A percentile compares a stretch with the other conserved stretches of the same genome.
phyloP scores from a whole-genome alignment of 202 grass and related monocot genomes.

The Cymbopogon flexuosus region DNA sequence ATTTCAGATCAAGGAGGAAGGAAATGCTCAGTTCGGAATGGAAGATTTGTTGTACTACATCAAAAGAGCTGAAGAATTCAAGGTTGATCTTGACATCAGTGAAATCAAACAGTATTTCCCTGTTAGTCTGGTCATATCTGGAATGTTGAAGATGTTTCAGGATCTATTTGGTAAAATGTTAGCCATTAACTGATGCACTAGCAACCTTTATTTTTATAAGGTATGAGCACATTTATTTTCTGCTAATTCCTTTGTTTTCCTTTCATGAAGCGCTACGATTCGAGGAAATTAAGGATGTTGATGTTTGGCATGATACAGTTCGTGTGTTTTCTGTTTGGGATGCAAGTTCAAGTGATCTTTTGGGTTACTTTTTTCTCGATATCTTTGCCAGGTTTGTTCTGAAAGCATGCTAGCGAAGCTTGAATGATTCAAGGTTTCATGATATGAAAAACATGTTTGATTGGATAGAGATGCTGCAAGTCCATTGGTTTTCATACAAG shows the following conservation, averaged over 20 bases:
- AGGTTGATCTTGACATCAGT: slow-evolving; percentile 77
- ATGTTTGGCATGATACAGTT: slow-evolving; percentile 91
- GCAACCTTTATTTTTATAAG: slow-evolving; percentile 2
- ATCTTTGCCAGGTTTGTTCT: slow-evolving; percentile 72
- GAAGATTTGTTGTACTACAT: slow-evolving; percentile 94
- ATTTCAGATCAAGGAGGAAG: slow-evolving; percentile 74
- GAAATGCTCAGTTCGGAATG: slow-evolving; percentile 66
- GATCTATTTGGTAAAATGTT: slow-evolving; percentile 83
- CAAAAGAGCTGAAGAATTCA: slow-evolving; percentile 74
- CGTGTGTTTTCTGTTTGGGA: slow-evolving; percentile 77
- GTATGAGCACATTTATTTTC: slow-evolving; percentile 21
- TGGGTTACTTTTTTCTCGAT: slow-evolving; percentile 96
- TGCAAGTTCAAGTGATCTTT: slow-evolving; percentile 63
- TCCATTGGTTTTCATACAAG: not conserved
- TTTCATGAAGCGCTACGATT: slow-evolving; percentile 62
- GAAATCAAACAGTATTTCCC: slow-evolving; percentile 94
- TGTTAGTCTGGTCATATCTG: slow-evolving; percentile 77
- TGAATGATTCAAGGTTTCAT: slow-evolving; percentile 25
- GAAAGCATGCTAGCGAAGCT: slow-evolving; percentile 17
- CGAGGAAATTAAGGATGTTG: slow-evolving; percentile 68
- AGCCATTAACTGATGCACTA: slow-evolving; percentile 28
- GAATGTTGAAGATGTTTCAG: slow-evolving; percentile 95
- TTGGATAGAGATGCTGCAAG: slow-evolving; percentile 5
- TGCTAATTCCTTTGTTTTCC: slow-evolving; percentile 4
- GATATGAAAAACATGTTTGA: not conserved